These are phyloP conservation scores for Macrophomina phaseolina DNA, from an alignment of 2,329 filamentous ascomycete genomes.

Conservation along the genomic window DNA sequence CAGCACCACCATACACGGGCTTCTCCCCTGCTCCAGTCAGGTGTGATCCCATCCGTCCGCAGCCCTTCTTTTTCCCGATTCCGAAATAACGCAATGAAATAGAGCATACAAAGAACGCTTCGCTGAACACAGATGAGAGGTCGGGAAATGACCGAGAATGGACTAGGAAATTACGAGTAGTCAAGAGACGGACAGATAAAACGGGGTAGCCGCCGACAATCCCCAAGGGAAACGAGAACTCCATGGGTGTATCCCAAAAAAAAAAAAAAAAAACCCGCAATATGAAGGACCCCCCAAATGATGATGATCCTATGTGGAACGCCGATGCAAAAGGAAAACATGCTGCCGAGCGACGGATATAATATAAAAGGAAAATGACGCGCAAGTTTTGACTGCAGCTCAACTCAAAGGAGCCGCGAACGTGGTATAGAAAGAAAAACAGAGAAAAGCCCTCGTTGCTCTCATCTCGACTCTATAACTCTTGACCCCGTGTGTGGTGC, in stretches of 20 bases:
- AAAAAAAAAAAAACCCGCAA: neutral
- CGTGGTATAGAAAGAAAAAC: constrained; percentile 17
- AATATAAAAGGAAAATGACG: constrained; percentile 13
- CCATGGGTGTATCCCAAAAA: constrained; percentile 18
- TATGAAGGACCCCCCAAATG: constrained; percentile 3
- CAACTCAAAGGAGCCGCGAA: constrained; percentile 8
- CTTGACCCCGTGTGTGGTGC: constrained; percentile 21
- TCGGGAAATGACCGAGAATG: constrained; percentile 11
- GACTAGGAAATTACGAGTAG: constrained; percentile 16
- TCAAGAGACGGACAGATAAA: constrained; percentile 7
- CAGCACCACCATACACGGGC: constrained; percentile 20
- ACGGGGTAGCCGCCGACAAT: constrained; percentile 13
- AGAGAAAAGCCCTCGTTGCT: constrained; percentile 21
- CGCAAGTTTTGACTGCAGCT: constrained; percentile 23
- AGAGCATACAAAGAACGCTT: constrained; percentile 14
- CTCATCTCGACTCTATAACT: constrained; percentile 22
- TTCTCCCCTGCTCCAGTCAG: constrained; percentile 19
- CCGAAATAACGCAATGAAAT: constrained; percentile 8
- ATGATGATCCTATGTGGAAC: constrained; percentile 2
- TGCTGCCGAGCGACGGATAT: constrained; percentile 25
- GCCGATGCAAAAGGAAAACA: constrained; percentile 24
- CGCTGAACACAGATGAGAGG: constrained; percentile 12
- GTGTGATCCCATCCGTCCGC: constrained; percentile 2
- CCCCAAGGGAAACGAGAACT: constrained; percentile 11
- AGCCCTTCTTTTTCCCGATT: constrained; percentile 8